These are phyloP conservation scores for Aspergillus fumigatiaffinis DNA, from an alignment of 2,329 filamentous ascomycete species.

Conservation along the genomic window DNA sequence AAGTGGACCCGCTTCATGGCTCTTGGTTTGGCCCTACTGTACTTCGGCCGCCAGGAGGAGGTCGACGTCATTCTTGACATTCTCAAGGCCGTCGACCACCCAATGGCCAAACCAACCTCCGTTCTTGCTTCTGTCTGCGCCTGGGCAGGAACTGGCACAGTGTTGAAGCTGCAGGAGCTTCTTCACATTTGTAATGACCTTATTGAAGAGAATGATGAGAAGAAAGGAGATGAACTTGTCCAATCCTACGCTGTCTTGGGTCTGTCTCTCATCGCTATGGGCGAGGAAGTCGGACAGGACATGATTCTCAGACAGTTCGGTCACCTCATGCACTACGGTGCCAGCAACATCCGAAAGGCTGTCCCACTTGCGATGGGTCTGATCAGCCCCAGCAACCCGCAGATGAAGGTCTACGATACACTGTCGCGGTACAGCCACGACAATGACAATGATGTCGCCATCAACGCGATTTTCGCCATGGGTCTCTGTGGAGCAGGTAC, in stretches of 20 bases:
- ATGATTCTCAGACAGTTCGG: conserved; percentile 98
- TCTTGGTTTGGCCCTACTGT: conserved; percentile 85
- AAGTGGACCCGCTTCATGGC: conserved; percentile 98
- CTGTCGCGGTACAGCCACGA: conserved; percentile 97
- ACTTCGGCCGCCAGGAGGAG: conserved; percentile 95
- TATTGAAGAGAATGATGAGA: conserved; percentile 88
- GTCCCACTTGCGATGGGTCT: conserved; percentile 96
- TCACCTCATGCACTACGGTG: conserved; percentile 98
- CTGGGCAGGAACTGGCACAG: conserved; percentile 95
- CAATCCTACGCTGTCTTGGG: conserved; percentile 96
- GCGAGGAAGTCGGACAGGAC: conserved; percentile 95
- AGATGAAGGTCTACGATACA: conserved; percentile 99
- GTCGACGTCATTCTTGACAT: conserved; percentile 98
- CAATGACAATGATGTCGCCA: conserved; percentile 95
- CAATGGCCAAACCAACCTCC: conserved; percentile 92
- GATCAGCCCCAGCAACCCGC: conserved; percentile 94
- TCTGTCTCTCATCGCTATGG: conserved; percentile 92
- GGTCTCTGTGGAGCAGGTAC: conserved; percentile 93
- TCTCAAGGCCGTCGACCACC: conserved; percentile 92
- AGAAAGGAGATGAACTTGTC: conserved; percentile 90
- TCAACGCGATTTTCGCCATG: conserved; percentile 99
- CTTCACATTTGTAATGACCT: conserved; percentile 98
- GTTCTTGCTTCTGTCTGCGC: conserved; percentile 95
- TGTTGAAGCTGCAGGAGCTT: conserved; percentile 94
- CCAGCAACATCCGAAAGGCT: conserved; percentile 92